phyloP scores from a whole-genome alignment of 176 grass and related monocot genomes.

The Metroxylon sagu region DNA sequence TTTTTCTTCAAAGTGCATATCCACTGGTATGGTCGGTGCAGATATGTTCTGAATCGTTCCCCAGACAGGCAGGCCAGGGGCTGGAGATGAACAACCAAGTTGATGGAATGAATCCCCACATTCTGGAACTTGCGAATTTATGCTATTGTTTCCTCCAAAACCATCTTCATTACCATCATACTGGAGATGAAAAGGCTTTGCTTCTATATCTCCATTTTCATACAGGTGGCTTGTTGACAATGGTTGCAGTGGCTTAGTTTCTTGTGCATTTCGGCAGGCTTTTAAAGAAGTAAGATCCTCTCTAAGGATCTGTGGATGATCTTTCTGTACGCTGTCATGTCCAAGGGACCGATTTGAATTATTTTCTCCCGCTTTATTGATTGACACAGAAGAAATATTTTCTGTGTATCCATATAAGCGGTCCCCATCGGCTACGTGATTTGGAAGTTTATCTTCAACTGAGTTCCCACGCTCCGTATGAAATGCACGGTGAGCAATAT shows the following conservation, averaged over 20 bases:
- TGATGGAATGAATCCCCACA: constrained; percentile 15
- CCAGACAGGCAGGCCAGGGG: constrained; percentile 34
- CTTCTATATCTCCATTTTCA: constrained; percentile 29
- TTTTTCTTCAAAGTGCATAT: constrained; percentile 16
- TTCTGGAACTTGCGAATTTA: constrained; percentile 20
- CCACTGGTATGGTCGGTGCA: constrained; percentile 14
- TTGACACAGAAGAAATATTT: background rate
- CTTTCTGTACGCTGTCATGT: constrained; percentile 27
- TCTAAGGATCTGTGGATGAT: constrained; percentile 21
- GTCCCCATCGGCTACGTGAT: constrained; percentile 16
- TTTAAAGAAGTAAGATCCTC: constrained; percentile 34
- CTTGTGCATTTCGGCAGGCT: constrained; percentile 26
- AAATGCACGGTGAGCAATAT: constrained; percentile 23
- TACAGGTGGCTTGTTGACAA: constrained; percentile 27
- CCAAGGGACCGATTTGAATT: constrained; percentile 37
- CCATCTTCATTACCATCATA: constrained; percentile 24
- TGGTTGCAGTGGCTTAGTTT: constrained; percentile 33
- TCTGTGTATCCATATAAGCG: constrained; percentile 24
- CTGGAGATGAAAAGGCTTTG: constrained; percentile 23
- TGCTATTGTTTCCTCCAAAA: constrained; percentile 19
- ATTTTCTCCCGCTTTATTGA: background rate
- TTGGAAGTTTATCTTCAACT: constrained; percentile 24
- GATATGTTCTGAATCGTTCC: constrained; percentile 18
- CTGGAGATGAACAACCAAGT: constrained; percentile 34
- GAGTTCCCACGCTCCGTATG: constrained; percentile 22